Conservation (phyloP, 768 basidiomycete genomes). For the Amanita jacksonii region DNA sequence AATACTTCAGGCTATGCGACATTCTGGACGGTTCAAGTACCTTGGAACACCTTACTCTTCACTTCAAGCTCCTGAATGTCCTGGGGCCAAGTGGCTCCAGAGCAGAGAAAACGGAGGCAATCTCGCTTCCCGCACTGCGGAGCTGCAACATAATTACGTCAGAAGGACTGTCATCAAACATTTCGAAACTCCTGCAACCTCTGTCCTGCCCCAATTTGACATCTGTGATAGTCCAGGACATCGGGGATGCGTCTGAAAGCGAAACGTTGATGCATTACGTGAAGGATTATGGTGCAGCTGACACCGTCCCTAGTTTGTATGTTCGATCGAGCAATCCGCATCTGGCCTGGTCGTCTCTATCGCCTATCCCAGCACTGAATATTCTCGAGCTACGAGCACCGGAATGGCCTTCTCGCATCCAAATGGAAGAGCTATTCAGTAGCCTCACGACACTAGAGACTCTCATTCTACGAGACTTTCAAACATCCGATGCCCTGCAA, state of each 20-base stretch:
- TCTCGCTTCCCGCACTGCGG: constrained; percentile 19
- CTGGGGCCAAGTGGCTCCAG: constrained; percentile 10
- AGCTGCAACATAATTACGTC: constrained; percentile 19
- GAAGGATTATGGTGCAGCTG: constrained; percentile 3
- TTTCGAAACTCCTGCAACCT: constrained; percentile 15
- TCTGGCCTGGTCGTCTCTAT: constrained; percentile 15
- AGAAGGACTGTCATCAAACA: constrained; percentile 21
- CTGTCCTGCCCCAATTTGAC: constrained; percentile 21
- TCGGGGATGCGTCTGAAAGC: constrained; percentile 7
- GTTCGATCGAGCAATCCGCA: constrained; percentile 15
- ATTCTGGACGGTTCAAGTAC: constrained; percentile 16
- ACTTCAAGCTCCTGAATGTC: constrained; percentile 18
- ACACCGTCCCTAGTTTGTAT: constrained; percentile 8
- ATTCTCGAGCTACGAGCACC: constrained; percentile 18
- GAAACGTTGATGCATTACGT: constrained; percentile 17
- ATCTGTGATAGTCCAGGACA: constrained; percentile 17
- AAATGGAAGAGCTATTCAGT: constrained; percentile 14
- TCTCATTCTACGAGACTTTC: constrained; percentile 16
- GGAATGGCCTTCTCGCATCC: constrained; percentile 13
- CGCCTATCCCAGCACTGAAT: constrained; percentile 11
- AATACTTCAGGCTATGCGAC: constrained; percentile 14
- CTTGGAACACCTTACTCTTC: constrained; percentile 18
- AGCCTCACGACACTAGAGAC: constrained; percentile 16
- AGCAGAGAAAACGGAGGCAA: constrained; percentile 9
- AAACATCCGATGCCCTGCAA: constrained; percentile 13